Percentiles rank a stretch among this genome's conserved stretches.
phyloP scores from a whole-genome alignment of 148 eudicot genomes.

The Rhododendron kiyosumense region DNA sequence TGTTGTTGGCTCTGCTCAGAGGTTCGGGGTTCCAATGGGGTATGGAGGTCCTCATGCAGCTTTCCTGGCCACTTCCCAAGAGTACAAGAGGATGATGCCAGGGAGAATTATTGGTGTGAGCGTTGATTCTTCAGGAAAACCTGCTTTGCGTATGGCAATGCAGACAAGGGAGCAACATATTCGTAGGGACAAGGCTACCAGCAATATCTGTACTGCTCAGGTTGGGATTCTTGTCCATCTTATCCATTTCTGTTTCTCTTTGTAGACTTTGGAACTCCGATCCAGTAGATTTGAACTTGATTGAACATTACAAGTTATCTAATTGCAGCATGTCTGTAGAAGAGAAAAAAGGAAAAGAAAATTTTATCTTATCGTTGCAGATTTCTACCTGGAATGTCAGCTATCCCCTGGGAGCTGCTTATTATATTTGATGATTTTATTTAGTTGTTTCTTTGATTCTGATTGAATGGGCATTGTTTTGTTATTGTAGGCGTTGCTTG shows the following conservation, averaged over 20 bases:
- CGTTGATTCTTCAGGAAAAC: constrained; percentile 87
- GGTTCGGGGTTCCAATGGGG: constrained; percentile 99
- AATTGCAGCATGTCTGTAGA: background rate
- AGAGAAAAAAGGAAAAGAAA: background rate
- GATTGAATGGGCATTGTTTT: background rate
- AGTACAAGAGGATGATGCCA: constrained; percentile 98
- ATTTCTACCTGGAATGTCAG: background rate
- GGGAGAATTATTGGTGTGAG: constrained; percentile 94
- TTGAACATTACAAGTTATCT: background rate
- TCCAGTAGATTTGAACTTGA: background rate
- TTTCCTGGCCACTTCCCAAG: constrained; percentile 91
- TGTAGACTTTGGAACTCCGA: background rate
- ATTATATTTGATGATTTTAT: background rate
- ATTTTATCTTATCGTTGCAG: background rate
- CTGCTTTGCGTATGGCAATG: constrained; percentile 96
- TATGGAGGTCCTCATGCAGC: constrained; percentile 99
- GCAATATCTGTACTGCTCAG: constrained; percentile 99
- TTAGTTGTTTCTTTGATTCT: background rate
- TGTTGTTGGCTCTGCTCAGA: constrained; percentile 93
- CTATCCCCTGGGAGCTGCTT: background rate
- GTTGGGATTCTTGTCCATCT: constrained; percentile 27
- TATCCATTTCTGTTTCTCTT: background rate
- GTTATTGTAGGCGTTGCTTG: constrained; percentile 75
- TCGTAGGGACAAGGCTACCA: constrained; percentile 90
- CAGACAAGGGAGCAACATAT: constrained; percentile 99